Percentiles rank a stretch among this genome's conserved stretches.
phyloP scores from a whole-genome alignment of 495 filamentous ascomycete species.

The Trichoderma orchidacearum region DNA sequence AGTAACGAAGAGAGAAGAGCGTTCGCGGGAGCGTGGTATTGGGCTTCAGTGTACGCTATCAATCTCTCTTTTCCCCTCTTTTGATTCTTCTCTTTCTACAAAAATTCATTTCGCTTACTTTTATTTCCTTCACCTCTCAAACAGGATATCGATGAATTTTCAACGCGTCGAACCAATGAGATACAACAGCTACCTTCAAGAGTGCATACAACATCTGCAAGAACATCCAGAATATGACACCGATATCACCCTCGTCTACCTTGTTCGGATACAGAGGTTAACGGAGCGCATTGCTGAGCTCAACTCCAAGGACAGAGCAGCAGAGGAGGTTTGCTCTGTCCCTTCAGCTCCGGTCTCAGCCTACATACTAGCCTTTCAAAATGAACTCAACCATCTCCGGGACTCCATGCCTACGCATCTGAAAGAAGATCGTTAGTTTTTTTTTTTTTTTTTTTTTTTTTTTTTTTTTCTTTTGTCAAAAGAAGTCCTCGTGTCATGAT shows the following conservation, averaged over 20 bases:
- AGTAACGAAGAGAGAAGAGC: slow-evolving; percentile 19
- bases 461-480: too few species aligned
- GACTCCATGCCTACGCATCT: slow-evolving; percentile 11
- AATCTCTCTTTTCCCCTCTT: background rate
- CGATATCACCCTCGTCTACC: slow-evolving; percentile 17
- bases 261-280: slow-evolving; percentile 23
- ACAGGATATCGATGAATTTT: slow-evolving; percentile 9
- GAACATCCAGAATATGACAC: slow-evolving; percentile 15
- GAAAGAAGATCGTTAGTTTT: slow-evolving; percentile 9
- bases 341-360: slow-evolving; percentile 9
- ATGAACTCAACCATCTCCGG: slow-evolving; percentile 15
- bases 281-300: slow-evolving; percentile 20
- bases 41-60: slow-evolving; percentile 11
- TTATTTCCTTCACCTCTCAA: background rate
- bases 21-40: slow-evolving; percentile 26
- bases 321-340: slow-evolving; percentile 4
- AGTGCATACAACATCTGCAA: slow-evolving; percentile 20
- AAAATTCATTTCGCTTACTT: background rate
- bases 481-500: background rate
- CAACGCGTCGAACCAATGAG: slow-evolving; percentile 16
- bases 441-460: too few species aligned
- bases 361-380: slow-evolving; percentile 14
- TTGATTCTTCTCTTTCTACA: too few species aligned
- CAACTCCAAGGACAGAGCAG: slow-evolving; percentile 7
- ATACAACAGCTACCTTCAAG: slow-evolving; percentile 20